Percentiles rank a stretch among this genome's conserved stretches.
Evolutionary conservation across 495 filamentous ascomycete species (phyloP).

Genomic region (Podospora comata): DNA sequence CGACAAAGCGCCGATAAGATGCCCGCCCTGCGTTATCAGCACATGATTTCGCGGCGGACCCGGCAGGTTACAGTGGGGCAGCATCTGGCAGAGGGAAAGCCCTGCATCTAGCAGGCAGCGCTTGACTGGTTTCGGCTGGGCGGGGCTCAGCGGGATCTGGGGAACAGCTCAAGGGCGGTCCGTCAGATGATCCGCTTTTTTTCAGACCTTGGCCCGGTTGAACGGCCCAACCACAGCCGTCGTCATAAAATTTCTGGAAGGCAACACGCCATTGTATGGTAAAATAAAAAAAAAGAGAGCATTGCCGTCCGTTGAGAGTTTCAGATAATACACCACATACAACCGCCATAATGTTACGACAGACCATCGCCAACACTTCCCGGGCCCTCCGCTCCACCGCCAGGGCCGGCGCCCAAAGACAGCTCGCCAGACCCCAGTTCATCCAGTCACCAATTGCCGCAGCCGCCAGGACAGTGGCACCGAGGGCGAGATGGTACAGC

Average conservation of each 20-base stretch:
- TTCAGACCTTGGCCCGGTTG: neutral
- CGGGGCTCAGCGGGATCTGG: neutral
- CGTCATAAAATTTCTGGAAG: conserved; percentile 5
- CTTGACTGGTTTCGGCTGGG: neutral
- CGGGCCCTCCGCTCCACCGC: conserved; percentile 35
- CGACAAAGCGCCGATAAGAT: neutral
- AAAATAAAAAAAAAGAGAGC: conserved; percentile 1
- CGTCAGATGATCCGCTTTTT: conserved; percentile 6
- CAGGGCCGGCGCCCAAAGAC: conserved; percentile 27
- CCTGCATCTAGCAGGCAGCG: neutral
- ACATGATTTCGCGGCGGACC: neutral
- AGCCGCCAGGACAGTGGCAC: conserved; percentile 28
- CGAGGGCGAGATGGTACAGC: conserved; percentile 47
- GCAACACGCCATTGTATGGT: conserved; percentile 13
- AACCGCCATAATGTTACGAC: conserved; percentile 43
- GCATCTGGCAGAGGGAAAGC: neutral
- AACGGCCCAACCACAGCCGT: conserved; percentile 1
- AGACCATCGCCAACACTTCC: conserved; percentile 38
- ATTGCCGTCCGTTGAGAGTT: neutral
- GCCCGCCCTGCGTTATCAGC: neutral
- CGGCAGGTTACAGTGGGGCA: neutral
- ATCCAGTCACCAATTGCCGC: conserved; percentile 31
- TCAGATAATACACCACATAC: conserved; percentile 10
- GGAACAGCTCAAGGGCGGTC: neutral
- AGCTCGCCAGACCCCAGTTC: conserved; percentile 23